Conservation (phyloP, 352 stramenopile genomes). For the Globisporangium paroecandrum region DNA sequence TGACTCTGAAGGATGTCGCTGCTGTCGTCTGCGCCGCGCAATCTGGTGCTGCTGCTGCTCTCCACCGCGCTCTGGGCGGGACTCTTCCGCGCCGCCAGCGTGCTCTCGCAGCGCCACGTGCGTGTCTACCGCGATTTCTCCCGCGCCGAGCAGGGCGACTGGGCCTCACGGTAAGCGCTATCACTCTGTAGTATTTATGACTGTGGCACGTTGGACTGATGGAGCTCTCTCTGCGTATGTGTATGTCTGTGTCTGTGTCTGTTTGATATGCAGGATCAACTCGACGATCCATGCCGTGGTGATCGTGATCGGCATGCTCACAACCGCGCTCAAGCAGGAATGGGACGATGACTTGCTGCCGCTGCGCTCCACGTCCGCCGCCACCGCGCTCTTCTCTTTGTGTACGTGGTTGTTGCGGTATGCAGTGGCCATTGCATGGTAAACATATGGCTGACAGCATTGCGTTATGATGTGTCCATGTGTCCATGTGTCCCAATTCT, state of each 20-base stretch:
- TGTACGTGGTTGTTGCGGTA: conserved; percentile 40
- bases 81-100: conserved; percentile 48
- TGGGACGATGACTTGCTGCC: conserved; percentile 68
- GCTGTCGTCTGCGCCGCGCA: conserved; percentile 18
- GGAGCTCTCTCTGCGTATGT: conserved; percentile 6
- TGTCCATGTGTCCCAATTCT: neutral
- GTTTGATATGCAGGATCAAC: conserved; percentile 48
- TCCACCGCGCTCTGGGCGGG: conserved; percentile 56
- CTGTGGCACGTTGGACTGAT: neutral
- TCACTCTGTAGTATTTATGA: too few relatives aligned
- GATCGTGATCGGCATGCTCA: conserved; percentile 63
- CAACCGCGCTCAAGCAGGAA: conserved; percentile 50
- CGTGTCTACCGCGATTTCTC: conserved; percentile 73
- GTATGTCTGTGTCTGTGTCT: neutral
- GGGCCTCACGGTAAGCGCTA: conserved; percentile 60
- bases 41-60: conserved; percentile 43
- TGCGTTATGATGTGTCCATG: neutral
- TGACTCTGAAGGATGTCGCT: neutral
- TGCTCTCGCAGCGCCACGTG: conserved; percentile 53
- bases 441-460: neutral
- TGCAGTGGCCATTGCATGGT: neutral
- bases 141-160: conserved; percentile 65
- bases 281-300: conserved; percentile 74
- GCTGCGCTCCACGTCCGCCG: conserved; percentile 42
- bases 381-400: conserved; percentile 70